Evolutionary conservation across 1,284 basidiomycete genomes (phyloP), one percentile per base, ranked within the genome.

Genomic region (Cerrena zonata): DNA sequence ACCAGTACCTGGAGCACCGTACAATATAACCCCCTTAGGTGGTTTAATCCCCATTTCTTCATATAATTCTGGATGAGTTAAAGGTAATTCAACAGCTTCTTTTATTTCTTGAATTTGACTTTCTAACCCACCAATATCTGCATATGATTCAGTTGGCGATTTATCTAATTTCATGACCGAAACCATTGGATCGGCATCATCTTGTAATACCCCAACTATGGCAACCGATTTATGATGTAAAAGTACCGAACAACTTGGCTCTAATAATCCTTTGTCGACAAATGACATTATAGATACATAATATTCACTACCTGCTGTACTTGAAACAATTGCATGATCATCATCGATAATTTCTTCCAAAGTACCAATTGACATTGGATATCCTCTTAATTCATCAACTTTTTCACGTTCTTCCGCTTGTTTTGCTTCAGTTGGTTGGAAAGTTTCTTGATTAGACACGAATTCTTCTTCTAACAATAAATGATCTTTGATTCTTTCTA

Each of bases 1-100:
- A 49, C 96, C 96, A 13, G 96, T 99, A 58, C 96, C 96, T 1
- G 96, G 96, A 4, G 95, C 94, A 64, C 96, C 96, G 63, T 99
- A 99, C 0, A 99, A 80, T 60, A 99, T 98, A 63, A 99, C 96
- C 76, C 96, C 96, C 69, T 99, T 99, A 27, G 96, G 96, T 36
- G 95, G 95, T 61, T 89, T 89, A 70, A 99, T 98, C 53, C 96
- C 96, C 96, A 99, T 98, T 75, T 99, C 95, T 69, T 99, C 95
- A 71, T 99, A 99, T 38, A 99, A 73, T 66, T 99, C 96, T 7
- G 96, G 96, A 67, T 99, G 96, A 15, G 95, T 99, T 44, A 99
- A 78, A 0, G 96, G 96, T 45, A 99, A 78, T 69, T 99, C 96
- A 53, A 99, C 95, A 22, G 95, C 92, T 86, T 99, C 95, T 86